phyloP scores from a whole-genome alignment of 768 basidiomycete genomes.

The Lanmaoa rubissima region DNA sequence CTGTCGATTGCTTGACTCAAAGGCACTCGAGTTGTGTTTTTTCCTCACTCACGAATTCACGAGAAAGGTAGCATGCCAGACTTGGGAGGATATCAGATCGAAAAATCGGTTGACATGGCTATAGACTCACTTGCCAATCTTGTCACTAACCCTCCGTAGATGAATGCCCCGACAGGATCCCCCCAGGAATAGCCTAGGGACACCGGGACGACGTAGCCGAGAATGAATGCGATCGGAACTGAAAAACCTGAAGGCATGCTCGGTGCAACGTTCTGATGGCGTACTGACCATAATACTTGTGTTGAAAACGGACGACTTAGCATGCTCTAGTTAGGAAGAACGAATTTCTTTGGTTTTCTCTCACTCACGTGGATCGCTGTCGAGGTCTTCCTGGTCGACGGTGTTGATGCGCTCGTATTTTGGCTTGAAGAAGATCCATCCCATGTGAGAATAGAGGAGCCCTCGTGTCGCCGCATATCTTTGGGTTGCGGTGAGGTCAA shows the following conservation, averaged over 20 bases:
- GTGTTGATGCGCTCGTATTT: slow-evolving; percentile 6
- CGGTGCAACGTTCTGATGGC: not conserved
- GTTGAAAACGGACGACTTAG: slow-evolving; percentile 9
- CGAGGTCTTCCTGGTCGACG: slow-evolving; percentile 9
- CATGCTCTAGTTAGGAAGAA: not conserved
- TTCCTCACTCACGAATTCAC: slow-evolving; percentile 7
- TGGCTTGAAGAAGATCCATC: slow-evolving; percentile 13
- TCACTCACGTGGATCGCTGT: slow-evolving; percentile 8
- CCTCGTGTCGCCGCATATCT: slow-evolving; percentile 13
- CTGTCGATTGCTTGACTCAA: not conserved
- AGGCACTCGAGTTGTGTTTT: not conserved
- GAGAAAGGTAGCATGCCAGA: slow-evolving; percentile 11
- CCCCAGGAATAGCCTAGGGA: slow-evolving; percentile 8
- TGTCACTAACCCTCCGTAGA: slow-evolving; percentile 9
- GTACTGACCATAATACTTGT: slow-evolving; percentile 10
- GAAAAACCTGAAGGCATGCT: not conserved
- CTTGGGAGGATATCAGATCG: not conserved
- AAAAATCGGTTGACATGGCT: not conserved
- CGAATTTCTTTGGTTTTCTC: not conserved
- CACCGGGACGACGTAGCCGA: slow-evolving; percentile 2
- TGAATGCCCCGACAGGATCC: slow-evolving; percentile 6
- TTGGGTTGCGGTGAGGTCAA: not conserved
- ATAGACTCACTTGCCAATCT: slow-evolving; percentile 11
- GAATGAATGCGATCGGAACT: slow-evolving; percentile 9
- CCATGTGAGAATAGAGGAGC: slow-evolving; percentile 9